Percentiles rank a stretch among this genome's conserved stretches.
These are phyloP conservation scores for Microcos paniculata DNA, from an alignment of 345 rosid species.

Conservation along the genomic window DNA sequence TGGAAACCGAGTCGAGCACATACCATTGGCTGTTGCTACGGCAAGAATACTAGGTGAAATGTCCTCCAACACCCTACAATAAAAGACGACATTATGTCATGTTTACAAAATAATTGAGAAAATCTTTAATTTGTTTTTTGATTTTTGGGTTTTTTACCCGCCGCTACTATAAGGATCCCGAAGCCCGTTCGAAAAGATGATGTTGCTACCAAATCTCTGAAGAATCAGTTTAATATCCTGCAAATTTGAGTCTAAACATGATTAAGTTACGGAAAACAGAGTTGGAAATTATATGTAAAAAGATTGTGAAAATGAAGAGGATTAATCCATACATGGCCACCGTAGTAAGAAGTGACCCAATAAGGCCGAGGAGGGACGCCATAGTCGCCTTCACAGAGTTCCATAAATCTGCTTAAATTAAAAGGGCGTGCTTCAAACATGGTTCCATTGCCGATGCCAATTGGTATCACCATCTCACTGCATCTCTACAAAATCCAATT, in stretches of 20 bases:
- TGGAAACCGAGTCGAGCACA: neutral
- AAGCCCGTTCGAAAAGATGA: conserved; percentile 44
- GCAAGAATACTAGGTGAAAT: neutral
- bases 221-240: conserved; percentile 41
- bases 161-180: conserved; percentile 48
- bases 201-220: conserved; percentile 41
- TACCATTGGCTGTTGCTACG: neutral
- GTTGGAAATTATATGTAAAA: neutral
- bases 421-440: conserved; percentile 40
- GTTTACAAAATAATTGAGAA: neutral
- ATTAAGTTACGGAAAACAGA: neutral
- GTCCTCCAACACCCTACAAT: neutral
- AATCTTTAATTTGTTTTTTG: neutral
- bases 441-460: conserved; percentile 29
- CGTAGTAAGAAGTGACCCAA: conserved; percentile 54
- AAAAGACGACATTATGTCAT: no score
- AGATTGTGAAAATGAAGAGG: neutral
- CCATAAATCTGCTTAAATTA: neutral
- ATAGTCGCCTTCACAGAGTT: neutral
- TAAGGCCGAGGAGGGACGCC: conserved; percentile 51
- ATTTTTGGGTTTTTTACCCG: conserved; percentile 24
- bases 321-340: conserved; percentile 39
- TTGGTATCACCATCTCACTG: conserved; percentile 56
- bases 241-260: neutral
- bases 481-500: conserved; percentile 25